These are phyloP conservation scores for Verticillium longisporum DNA, from an alignment of 2,329 filamentous ascomycete species.

Conservation along the genomic window DNA sequence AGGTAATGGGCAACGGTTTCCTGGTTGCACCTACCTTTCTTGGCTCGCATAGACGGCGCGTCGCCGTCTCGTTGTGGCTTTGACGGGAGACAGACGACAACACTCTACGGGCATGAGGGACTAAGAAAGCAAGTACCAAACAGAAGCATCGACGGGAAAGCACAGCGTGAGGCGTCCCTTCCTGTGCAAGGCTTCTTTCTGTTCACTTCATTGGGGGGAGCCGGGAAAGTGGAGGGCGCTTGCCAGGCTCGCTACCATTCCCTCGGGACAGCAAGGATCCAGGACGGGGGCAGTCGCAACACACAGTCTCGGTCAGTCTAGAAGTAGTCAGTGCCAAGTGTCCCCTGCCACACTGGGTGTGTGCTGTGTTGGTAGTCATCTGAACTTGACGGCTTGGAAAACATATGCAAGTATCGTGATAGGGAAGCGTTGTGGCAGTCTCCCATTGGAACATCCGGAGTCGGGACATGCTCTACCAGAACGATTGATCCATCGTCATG, in stretches of 20 bases:
- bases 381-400: background rate
- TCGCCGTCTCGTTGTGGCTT: no score
- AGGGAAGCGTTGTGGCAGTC: no score
- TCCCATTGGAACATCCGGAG: no score
- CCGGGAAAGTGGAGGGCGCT: background rate
- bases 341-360: background rate
- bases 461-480: no score
- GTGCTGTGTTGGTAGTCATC: background rate
- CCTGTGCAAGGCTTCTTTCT: background rate
- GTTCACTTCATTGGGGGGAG: background rate
- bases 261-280: background rate
- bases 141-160: background rate
- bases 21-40: no score
- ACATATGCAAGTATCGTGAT: no score
- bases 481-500: no score
- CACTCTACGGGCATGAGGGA: background rate
- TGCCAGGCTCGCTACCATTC: background rate
- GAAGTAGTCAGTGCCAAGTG: background rate
- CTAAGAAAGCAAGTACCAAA: background rate
- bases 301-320: background rate
- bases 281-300: background rate
- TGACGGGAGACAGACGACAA: no score
- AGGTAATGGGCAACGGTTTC: no score
- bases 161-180: background rate
- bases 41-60: no score